Evolutionary conservation across 345 rosid species (phyloP).

Genomic region (Psidium guajava): DNA sequence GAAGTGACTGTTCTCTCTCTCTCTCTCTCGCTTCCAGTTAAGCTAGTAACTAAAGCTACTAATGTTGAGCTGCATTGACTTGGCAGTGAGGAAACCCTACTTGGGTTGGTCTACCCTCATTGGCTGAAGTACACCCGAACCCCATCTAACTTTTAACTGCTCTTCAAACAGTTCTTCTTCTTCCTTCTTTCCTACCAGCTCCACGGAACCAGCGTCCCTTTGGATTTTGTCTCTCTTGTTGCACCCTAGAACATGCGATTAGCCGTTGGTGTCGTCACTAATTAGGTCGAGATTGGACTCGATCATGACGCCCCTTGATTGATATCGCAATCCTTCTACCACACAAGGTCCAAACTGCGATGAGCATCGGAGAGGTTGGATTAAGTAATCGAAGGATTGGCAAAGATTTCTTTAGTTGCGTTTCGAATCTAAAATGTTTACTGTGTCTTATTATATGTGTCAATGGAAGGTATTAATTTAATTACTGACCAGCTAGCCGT

Average conservation of each 20-base stretch:
- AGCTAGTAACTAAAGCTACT: not conserved
- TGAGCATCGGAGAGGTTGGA: not conserved
- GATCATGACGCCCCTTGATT: not conserved
- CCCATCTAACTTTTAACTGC: constrained; percentile 9
- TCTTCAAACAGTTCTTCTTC: not conserved
- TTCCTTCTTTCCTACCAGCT: not conserved
- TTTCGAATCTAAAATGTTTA: not conserved
- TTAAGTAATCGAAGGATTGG: not conserved
- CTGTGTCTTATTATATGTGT: not conserved
- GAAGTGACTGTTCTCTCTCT: not conserved
- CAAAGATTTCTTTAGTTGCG: not conserved
- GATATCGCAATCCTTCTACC: not conserved
- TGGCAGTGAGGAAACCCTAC: not conserved
- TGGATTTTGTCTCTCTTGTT: not conserved
- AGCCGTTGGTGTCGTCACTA: not conserved
- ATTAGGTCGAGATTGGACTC: not conserved
- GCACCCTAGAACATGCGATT: not conserved
- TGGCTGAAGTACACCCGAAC: not conserved
- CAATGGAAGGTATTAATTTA: not conserved
- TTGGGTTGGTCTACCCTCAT: not conserved
- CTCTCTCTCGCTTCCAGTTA: not conserved
- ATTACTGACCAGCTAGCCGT: not conserved
- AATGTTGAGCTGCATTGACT: not conserved
- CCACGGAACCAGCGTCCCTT: not conserved
- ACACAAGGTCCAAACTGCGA: not conserved